A percentile compares a stretch with the other conserved stretches of the same genome.
Conservation (phyloP, 768 basidiomycete genomes). For the Obba rivulosa region DNA sequence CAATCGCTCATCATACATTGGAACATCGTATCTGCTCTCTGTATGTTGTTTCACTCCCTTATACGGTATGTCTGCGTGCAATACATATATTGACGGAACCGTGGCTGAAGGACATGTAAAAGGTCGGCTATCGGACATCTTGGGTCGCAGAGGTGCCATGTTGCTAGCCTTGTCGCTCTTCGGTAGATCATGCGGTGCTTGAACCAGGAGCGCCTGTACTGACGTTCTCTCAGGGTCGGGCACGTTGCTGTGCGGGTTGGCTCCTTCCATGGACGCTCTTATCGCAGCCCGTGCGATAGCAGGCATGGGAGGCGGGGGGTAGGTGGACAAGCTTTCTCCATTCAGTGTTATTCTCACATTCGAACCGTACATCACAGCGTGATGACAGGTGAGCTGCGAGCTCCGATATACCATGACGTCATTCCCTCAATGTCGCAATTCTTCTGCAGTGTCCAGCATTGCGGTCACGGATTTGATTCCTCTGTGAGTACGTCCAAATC, state of each 20-base stretch:
- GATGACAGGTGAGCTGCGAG: constrained; percentile 62
- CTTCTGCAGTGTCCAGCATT: constrained; percentile 65
- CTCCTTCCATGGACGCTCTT: constrained; percentile 77
- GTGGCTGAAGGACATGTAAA: constrained; percentile 18
- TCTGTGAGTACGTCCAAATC: constrained; percentile 45
- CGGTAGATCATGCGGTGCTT: constrained; percentile 38
- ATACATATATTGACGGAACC: constrained; percentile 13
- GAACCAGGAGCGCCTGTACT: constrained; percentile 11
- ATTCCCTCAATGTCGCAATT: constrained; percentile 14
- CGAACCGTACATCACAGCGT: constrained; percentile 42
- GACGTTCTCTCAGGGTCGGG: constrained; percentile 53
- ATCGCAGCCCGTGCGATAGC: constrained; percentile 81
- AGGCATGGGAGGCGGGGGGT: constrained; percentile 92
- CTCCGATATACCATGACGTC: constrained; percentile 13
- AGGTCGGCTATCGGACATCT: constrained; percentile 81
- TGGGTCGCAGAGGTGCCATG: constrained; percentile 85
- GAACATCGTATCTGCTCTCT: constrained; percentile 81
- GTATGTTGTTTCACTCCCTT: constrained; percentile 89
- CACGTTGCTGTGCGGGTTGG: constrained; percentile 81
- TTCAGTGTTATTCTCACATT: constrained; percentile 7
- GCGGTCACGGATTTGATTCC: constrained; percentile 87
- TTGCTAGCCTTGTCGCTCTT: constrained; percentile 79
- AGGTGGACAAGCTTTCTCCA: constrained; percentile 28
- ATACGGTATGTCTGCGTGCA: constrained; percentile 50
- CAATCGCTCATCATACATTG: constrained; percentile 80